Evolutionary conservation across 2,329 filamentous ascomycete species (phyloP).

Genomic region (Aspergillus ruber): DNA sequence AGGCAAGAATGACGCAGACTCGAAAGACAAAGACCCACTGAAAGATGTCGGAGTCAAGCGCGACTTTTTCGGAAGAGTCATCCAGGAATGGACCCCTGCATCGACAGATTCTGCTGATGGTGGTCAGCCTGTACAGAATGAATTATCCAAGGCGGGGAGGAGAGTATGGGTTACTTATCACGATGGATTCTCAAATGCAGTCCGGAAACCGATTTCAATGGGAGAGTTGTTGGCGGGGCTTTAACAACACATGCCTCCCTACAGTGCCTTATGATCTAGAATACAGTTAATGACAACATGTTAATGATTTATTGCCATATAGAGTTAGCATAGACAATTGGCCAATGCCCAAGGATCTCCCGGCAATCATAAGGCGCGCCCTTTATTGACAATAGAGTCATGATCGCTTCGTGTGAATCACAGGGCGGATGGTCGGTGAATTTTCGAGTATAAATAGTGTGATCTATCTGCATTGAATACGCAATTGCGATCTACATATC

Average conservation of each 20-base stretch:
- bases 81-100: constrained; percentile 44
- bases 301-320: no score
- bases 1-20: constrained; percentile 21
- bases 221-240: constrained; percentile 62
- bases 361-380: no score
- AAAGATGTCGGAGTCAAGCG: constrained; percentile 50
- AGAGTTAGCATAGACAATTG: no score
- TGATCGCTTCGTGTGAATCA: no score
- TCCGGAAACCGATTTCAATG: constrained; percentile 77
- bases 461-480: no score
- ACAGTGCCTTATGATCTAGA: no score
- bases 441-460: no score
- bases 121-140: constrained; percentile 20
- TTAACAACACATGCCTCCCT: constrained; percentile 5
- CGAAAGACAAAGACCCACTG: constrained; percentile 15
- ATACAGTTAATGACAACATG: no score
- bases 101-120: constrained; percentile 29
- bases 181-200: constrained; percentile 87
- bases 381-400: constrained; percentile 2
- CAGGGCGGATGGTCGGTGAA: no score
- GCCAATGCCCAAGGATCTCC: no score
- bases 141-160: constrained; percentile 39
- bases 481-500: no score
- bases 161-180: constrained; percentile 84
- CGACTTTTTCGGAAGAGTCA: constrained; percentile 78